Base-by-base conservation (phyloP, 2,329 filamentous ascomycete species). In the Aspergillus amoenus region DNA sequence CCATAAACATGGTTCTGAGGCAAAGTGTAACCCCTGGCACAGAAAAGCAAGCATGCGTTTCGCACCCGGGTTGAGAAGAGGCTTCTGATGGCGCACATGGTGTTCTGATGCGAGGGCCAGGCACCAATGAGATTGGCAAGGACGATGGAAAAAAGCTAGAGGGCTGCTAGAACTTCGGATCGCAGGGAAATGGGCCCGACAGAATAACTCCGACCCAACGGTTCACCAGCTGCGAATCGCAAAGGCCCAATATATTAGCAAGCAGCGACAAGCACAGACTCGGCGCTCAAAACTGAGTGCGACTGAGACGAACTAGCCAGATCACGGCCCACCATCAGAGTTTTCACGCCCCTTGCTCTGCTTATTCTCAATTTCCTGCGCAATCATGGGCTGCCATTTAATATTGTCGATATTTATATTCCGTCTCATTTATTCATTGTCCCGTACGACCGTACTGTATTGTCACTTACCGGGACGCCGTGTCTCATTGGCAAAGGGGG, bases 271-370 rank as follows among this genome's bases (percentile, higher is more conserved):
- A 30, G 27, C 27, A 30, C 27, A 30, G 27, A 30, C 27, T 30
- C 27, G 27, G 24, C 24, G 24, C 27, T 30, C 27, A 9, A 30
- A 30, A 30, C 27, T 30, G 27, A 30, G 27, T 30, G 27, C 9
- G 27, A 30, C 34, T 39, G 42, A 45, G 17, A 34, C 45, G 27
- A 30, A 30, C 24, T 49, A 47, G 37, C 40, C 61, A 56, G 17
- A 45, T 9, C 9, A 30, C 8, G 58, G 52, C 56, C 60, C 60
- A 61, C 61, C 55, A 52, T 17, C 62, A 64, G 62, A 64, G 55
- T 64, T 64, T 64, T 64, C 62, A 61, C 56, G 32, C 41, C 60
- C 62, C 62, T 64, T 62, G 55, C 57, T 55, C 48, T 47, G 30
- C 32, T 39, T 58, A 52, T 40, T 56, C 27, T 30, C 27, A 30